Base-by-base conservation (phyloP, 768 basidiomycete genomes). In the Podaxis mareebaensis region DNA sequence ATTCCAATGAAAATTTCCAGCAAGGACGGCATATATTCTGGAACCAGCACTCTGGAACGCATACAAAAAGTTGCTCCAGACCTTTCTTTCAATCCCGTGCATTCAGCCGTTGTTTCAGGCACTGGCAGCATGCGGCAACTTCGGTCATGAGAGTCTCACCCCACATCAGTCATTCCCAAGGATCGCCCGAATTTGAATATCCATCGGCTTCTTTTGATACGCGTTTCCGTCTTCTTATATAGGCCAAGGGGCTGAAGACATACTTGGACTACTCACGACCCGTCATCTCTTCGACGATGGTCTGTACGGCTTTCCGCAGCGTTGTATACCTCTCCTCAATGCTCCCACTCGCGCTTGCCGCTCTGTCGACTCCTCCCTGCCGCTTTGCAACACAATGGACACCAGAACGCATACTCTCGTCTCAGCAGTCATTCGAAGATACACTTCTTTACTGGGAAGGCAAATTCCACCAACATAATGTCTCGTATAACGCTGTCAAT, bases 401-500 rank as follows among this genome's bases (percentile, higher is more conserved):
- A 49, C 40, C 61, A 2, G 26, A 42, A 49, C 52, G 30, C 12
- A 62, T 62, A 13, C 53, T 55, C 22, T 62, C 53, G 1, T 54
- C 42, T 33, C 53, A 42, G 2, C 44, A 55, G 11, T 36, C 63
- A 24, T 71, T 71, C 49, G 70, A 68, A 51, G 58, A 57, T 15
- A 66, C 64, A 51, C 60, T 71, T 15, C 58, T 71, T 15, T 65
- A 63, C 53, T 71, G 70, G 70, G 70, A 71, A 53, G 70, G 70
- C 3, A 67, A 60, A 59, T 71, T 71, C 58, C 70, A 71, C 58
- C 67, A 68, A 46, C 60, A 69, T 38, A 71, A 69, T 53, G 69
- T 71, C 28, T 71, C 70, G 2, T 71, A 69, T 44, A 71, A 69
- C 44, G 65, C 64, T 8, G 20, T 65, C 61, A 71, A 71, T 42